Evolutionary conservation across 305 asterid species (phyloP), one percentile per base, ranked within the genome.

Genomic region (Fraxinus velutina): DNA sequence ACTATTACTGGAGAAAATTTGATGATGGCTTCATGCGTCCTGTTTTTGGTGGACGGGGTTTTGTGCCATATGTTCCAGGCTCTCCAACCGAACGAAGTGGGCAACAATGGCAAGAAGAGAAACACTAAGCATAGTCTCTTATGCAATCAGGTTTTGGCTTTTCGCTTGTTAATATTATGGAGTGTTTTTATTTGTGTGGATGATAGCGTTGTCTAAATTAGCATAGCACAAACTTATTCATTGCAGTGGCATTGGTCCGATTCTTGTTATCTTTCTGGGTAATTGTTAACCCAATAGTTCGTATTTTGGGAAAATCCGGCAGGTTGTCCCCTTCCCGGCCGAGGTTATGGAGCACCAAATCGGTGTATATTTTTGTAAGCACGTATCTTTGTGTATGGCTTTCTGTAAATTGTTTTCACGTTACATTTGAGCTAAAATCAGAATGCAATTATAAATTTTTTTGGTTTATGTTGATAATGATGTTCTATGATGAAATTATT

Each of bases 41-140:
- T 5, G 91, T 91, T 39, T 91, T 91, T 17, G 94, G 94, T 8
- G 94, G 94, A 6, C 92, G 92, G 19, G 94, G 94, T 83, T 90
- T 90, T 76, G 94, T 87, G 3, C 91, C 92, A 0, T 90, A 77
- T 6, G 88, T 90, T 19, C 92, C 91, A 0, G 91, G 89, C 74
- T 90, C 94, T 33, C 94, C 94, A 9, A 83, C 85, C 1, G 92
- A 90, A 33, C 90, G 84, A 80, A 87, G 89, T 33, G 64, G 81
- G 73, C 88, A 81, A 68, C 75, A 80, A 66, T 84, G 83, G 86
- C 87, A 78, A 36, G 89, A 83, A 24, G 79, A 42, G 79, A 86
- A 86, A 72, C 33, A 71, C 27, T 82, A 78, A 84, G 78, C 78
- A 22, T 1, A 2, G 68, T 44, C 22, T 12, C 2, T 6, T 6